Conservation (phyloP, 2,329 filamentous ascomycete species). For the Aspergillus sp. region DNA sequence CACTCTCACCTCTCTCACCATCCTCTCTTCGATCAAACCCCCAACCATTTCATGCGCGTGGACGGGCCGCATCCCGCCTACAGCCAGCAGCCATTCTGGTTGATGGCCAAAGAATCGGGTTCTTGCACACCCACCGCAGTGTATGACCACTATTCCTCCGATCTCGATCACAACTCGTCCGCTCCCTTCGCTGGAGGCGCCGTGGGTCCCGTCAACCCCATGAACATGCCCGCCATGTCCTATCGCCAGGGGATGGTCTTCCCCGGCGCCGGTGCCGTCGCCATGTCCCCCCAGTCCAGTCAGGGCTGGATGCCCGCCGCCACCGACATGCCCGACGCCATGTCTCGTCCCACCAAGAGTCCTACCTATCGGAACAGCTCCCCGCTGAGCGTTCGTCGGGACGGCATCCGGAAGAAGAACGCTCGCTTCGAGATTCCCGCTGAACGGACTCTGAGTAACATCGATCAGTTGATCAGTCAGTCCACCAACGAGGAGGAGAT, state of each 20-base stretch:
- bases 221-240: conserved; percentile 38
- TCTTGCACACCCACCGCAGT: conserved; percentile 71
- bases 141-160: conserved; percentile 61
- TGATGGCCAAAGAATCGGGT: conserved; percentile 63
- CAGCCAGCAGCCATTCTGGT: conserved; percentile 57
- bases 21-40: conserved; percentile 49
- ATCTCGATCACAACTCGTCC: conserved; percentile 48
- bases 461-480: conserved; percentile 85
- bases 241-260: conserved; percentile 51
- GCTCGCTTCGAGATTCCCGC: conserved; percentile 95
- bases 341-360: conserved; percentile 58
- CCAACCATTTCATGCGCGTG: conserved; percentile 64
- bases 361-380: conserved; percentile 68
- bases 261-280: conserved; percentile 47
- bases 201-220: conserved; percentile 38
- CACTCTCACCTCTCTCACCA: conserved; percentile 44
- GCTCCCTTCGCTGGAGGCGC: conserved; percentile 43
- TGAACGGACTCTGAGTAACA: conserved; percentile 89
- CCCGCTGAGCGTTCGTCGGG: conserved; percentile 69
- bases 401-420: conserved; percentile 98
- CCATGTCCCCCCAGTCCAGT: conserved; percentile 62
- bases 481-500: conserved; percentile 81
- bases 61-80: conserved; percentile 47
- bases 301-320: conserved; percentile 54
- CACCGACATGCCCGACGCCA: conserved; percentile 48